phyloP scores from a whole-genome alignment of 805 yeast genomes.

The Cyberlindnera veronae region DNA sequence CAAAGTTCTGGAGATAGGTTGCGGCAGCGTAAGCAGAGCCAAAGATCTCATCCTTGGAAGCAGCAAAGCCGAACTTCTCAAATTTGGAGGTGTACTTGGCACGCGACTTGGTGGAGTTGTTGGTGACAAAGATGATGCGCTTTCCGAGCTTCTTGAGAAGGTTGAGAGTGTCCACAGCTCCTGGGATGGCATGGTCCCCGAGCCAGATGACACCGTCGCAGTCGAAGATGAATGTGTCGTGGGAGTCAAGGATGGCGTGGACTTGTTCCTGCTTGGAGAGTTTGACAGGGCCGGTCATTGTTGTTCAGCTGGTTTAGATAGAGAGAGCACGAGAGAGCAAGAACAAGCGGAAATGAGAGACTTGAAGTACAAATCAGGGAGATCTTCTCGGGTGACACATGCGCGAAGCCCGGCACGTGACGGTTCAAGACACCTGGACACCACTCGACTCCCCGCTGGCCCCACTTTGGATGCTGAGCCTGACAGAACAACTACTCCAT shows the following conservation, averaged over 20 bases:
- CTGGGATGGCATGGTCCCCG: conserved; percentile 78
- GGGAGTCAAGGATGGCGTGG: conserved; percentile 51
- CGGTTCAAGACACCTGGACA: not conserved
- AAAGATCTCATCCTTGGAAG: conserved; percentile 67
- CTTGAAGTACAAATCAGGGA: no score
- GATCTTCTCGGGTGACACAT: not conserved
- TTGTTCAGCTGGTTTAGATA: not conserved
- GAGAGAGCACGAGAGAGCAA: not conserved
- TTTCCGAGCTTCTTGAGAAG: conserved; percentile 54
- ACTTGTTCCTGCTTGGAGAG: conserved; percentile 46
- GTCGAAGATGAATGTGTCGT: conserved; percentile 88
- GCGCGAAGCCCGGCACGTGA: not conserved
- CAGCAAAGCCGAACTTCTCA: conserved; percentile 44
- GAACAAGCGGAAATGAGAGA: not conserved
- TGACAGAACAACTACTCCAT: no score
- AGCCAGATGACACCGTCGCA: conserved; percentile 98
- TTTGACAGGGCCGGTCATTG: conserved; percentile 36
- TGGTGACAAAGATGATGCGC: conserved; percentile 84
- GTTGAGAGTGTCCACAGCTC: conserved; percentile 69
- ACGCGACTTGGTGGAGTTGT: conserved; percentile 91
- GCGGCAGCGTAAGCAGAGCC: conserved; percentile 93
- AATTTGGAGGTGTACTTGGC: conserved; percentile 74
- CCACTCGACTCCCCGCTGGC: no score
- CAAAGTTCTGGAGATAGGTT: conserved; percentile 72
- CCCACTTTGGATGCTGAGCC: no score